Conservation (phyloP, 345 rosid genomes). For the Syzygium aromaticum region DNA sequence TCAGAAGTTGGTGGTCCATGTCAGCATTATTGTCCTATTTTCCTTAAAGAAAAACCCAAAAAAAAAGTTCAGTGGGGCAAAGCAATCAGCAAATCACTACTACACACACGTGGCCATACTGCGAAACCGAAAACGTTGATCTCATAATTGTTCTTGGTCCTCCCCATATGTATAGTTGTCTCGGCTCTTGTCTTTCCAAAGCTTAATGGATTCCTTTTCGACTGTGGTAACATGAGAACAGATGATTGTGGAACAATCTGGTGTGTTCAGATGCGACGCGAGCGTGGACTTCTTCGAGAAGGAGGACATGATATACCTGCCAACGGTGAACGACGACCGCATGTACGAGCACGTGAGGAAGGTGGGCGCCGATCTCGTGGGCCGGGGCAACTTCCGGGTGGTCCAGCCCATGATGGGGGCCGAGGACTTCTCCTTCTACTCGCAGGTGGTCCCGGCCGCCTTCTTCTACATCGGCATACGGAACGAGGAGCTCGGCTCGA, state of each 20-base stretch:
- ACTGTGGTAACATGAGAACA: constrained; percentile 3
- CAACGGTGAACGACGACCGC: constrained; percentile 49
- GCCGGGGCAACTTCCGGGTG: constrained; percentile 40
- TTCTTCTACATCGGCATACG: constrained; percentile 78
- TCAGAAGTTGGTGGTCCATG: neutral
- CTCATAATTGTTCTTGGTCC: neutral
- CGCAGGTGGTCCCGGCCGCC: constrained; percentile 59
- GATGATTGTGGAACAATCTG: constrained; percentile 68
- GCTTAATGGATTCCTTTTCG: neutral
- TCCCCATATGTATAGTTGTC: neutral
- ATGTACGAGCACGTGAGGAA: constrained; percentile 71
- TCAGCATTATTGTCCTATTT: neutral
- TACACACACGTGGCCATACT: neutral
- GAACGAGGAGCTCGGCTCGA: constrained; percentile 66
- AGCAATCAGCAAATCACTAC: too few species aligned
- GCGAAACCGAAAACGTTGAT: neutral
- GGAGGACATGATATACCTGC: constrained; percentile 54
- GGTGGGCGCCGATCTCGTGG: constrained; percentile 50
- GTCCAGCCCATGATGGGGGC: constrained; percentile 89
- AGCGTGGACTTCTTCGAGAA: constrained; percentile 65
- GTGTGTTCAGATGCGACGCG: constrained; percentile 59
- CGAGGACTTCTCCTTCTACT: constrained; percentile 82
- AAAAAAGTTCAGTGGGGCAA: neutral
- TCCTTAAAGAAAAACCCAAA: neutral
- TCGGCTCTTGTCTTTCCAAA: neutral